Conservation (phyloP, 2,329 filamentous ascomycete genomes). For the Verticillium nubilum region DNA sequence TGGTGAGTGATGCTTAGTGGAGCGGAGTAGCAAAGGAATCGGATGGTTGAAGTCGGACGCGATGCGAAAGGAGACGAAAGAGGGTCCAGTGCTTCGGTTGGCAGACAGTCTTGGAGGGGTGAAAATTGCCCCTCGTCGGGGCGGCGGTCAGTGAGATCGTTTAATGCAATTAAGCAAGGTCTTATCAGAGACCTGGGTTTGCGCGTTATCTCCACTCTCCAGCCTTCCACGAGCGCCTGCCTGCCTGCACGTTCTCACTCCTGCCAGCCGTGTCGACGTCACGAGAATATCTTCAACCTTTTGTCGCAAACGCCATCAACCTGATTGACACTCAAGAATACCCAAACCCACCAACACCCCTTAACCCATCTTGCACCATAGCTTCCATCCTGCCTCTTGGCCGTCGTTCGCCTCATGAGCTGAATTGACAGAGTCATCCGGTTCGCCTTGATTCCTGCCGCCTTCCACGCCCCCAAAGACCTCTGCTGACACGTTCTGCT, state of each 20-base stretch:
- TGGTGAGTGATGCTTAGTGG: neutral
- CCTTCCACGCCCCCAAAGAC: slow-evolving; percentile 7
- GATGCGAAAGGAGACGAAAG: neutral
- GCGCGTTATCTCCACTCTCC: neutral
- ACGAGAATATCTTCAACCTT: slow-evolving; percentile 5
- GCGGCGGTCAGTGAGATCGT: slow-evolving; percentile 4
- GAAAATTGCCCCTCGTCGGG: slow-evolving; percentile 13
- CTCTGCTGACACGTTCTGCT: slow-evolving; percentile 12
- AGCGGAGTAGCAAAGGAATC: slow-evolving; percentile 3
- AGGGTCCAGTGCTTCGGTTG: neutral
- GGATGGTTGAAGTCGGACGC: neutral
- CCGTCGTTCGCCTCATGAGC: slow-evolving; percentile 7
- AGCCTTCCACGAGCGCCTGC: neutral
- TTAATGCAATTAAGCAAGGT: neutral
- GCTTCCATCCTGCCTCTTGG: neutral
- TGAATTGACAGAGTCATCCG: slow-evolving; percentile 15
- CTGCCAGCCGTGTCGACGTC: neutral
- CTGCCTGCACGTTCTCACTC: neutral
- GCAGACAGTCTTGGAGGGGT: slow-evolving; percentile 9
- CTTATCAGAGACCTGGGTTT: neutral
- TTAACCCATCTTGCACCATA: neutral
- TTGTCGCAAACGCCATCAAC: slow-evolving; percentile 4
- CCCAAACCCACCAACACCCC: slow-evolving; percentile 1
- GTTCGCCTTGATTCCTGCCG: slow-evolving; percentile 15
- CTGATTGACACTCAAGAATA: neutral